Conservation (phyloP, 805 yeast species). For the Zygosaccharomyces bisporus region DNA sequence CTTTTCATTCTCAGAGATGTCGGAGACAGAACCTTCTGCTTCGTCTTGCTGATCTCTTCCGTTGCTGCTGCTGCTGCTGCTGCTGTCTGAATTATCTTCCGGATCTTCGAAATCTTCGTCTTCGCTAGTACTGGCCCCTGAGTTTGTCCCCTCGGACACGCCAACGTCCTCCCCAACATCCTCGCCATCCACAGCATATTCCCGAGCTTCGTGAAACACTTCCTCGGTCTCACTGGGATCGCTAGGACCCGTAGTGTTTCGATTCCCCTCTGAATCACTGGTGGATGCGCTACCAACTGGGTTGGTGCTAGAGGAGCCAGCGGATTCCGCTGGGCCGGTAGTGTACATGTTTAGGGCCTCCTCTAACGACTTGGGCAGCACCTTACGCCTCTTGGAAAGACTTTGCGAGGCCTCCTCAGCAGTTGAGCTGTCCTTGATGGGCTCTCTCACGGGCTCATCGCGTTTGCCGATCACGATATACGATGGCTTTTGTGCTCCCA, state of each 20-base stretch:
- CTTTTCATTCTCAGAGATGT: constrained; percentile 34
- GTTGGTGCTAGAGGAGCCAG: background rate
- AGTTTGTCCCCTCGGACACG: constrained; percentile 25
- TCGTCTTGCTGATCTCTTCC: constrained; percentile 32
- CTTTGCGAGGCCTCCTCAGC: constrained; percentile 42
- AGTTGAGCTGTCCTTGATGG: background rate
- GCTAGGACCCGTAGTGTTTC: background rate
- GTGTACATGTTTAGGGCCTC: constrained; percentile 43
- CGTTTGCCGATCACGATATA: constrained; percentile 43
- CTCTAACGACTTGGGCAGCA: constrained; percentile 51
- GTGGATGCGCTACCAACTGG: constrained; percentile 8
- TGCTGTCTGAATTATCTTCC: constrained; percentile 13
- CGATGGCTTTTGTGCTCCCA: constrained; percentile 43
- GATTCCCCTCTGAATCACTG: constrained; percentile 16
- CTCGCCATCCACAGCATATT: constrained; percentile 30
- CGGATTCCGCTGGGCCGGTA: constrained; percentile 5
- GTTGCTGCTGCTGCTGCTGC: constrained; percentile 6
- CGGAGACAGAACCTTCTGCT: constrained; percentile 13
- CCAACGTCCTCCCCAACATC: constrained; percentile 36
- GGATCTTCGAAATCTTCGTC: constrained; percentile 36
- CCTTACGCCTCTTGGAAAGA: constrained; percentile 55
- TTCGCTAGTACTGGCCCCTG: constrained; percentile 31
- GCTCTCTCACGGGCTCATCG: constrained; percentile 5
- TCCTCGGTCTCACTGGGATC: constrained; percentile 13
- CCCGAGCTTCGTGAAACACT: constrained; percentile 26